Percentiles rank a stretch among this genome's conserved stretches.
These are phyloP conservation scores for Yamadazyma trypodendri DNA, from an alignment of 1,139 yeast species.

Conservation along the genomic window DNA sequence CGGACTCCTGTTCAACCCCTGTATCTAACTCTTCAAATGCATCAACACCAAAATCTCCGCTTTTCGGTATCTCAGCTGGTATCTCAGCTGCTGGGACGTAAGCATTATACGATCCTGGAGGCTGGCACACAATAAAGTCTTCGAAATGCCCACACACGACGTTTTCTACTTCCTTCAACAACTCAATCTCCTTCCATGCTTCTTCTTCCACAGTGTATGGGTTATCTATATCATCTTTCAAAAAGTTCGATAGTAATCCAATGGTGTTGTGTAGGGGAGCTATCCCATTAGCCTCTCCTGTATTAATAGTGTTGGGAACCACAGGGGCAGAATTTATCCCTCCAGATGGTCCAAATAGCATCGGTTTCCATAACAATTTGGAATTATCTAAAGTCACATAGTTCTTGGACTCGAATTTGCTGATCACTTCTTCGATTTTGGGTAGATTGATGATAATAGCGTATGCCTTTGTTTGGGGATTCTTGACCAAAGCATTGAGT, in stretches of 20 bases:
- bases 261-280: conserved; percentile 43
- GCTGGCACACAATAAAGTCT: conserved; percentile 1
- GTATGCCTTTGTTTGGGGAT: conserved; percentile 43
- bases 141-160: not conserved
- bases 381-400: conserved; percentile 53
- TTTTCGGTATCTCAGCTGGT: not conserved
- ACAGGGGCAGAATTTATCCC: conserved; percentile 66
- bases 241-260: conserved; percentile 52
- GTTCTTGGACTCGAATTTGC: conserved; percentile 55
- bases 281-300: too few relatives aligned
- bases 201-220: conserved; percentile 58
- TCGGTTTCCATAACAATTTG: conserved; percentile 73
- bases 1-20: conserved; percentile 12
- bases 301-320: conserved; percentile 15
- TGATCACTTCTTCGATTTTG: conserved; percentile 43
- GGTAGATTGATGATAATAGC: conserved; percentile 53
- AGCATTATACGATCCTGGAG: not conserved
- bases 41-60: conserved; percentile 3
- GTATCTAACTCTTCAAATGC: conserved; percentile 7
- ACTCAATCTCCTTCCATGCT: conserved; percentile 41
- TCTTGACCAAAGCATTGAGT: conserved; percentile 56
- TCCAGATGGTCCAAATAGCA: conserved; percentile 81
- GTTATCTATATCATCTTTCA: conserved; percentile 65
- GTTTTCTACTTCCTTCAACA: conserved; percentile 30
- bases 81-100: not conserved